Percentiles rank a stretch among this genome's conserved stretches.
Evolutionary conservation across 768 basidiomycete species (phyloP).

Genomic region (Pholiota microspora): DNA sequence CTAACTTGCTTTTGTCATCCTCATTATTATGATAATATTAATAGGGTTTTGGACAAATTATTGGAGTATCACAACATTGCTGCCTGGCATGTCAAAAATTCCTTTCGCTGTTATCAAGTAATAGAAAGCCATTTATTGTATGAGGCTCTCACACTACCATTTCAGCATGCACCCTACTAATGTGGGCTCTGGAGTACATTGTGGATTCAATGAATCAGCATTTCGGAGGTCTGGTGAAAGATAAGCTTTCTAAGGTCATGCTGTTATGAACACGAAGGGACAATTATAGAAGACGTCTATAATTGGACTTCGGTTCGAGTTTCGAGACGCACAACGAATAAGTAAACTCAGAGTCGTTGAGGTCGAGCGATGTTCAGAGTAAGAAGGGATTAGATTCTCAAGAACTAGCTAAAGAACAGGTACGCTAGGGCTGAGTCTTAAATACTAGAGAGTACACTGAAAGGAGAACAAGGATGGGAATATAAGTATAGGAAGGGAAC

Average conservation of each 20-base stretch:
- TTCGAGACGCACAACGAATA: no score
- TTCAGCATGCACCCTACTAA: constrained; percentile 5
- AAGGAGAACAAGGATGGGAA: no score
- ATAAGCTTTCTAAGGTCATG: neutral
- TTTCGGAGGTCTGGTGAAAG: neutral
- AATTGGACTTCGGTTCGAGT: no score
- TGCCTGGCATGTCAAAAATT: constrained; percentile 6
- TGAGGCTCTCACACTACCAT: constrained; percentile 1
- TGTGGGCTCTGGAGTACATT: constrained; percentile 2
- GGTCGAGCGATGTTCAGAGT: no score
- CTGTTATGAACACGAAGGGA: no score
- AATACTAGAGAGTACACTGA: no score
- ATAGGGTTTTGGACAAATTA: constrained; percentile 6
- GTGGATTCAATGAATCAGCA: constrained; percentile 1
- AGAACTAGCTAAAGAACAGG: no score
- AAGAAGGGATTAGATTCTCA: no score
- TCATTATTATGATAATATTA: constrained; percentile 6
- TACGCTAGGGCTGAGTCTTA: no score
- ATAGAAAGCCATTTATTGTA: constrained; percentile 1
- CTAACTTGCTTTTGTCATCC: neutral
- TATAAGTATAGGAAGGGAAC: no score
- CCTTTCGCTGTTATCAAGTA: neutral
- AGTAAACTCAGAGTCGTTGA: no score
- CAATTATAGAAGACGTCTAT: no score
- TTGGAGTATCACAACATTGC: constrained; percentile 11